A percentile compares a stretch with the other conserved stretches of the same genome.
Conservation (phyloP, 352 stramenopile genomes). For the Pythium phragmiticola region DNA sequence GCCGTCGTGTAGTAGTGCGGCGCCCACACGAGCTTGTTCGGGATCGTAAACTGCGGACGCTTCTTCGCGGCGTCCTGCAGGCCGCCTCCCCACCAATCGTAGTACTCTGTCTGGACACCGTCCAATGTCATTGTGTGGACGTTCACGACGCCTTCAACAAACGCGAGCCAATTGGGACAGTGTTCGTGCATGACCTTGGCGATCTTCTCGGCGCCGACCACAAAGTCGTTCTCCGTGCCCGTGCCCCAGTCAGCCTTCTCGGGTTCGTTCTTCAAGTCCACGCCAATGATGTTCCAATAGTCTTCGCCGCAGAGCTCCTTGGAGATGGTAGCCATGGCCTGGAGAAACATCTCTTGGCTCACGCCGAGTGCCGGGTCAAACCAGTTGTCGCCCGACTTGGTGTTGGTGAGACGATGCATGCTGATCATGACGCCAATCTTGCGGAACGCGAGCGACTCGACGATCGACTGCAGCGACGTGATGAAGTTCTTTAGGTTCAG, state of each 20-base stretch:
- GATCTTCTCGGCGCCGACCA: slow-evolving; percentile 43
- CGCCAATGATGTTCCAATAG: slow-evolving; percentile 74
- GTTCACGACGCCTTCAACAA: slow-evolving; percentile 62
- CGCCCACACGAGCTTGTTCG: slow-evolving; percentile 73
- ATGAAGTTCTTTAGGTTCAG: slow-evolving; percentile 43
- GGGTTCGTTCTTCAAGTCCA: slow-evolving; percentile 74
- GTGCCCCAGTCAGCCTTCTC: slow-evolving; percentile 52
- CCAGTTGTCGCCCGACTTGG: slow-evolving; percentile 34
- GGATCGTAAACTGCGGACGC: slow-evolving; percentile 41
- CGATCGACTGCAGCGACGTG: slow-evolving; percentile 41
- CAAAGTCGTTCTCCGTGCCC: slow-evolving; percentile 46
- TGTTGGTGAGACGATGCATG: slow-evolving; percentile 36
- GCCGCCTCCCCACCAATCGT: slow-evolving; percentile 69
- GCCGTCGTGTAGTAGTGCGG: slow-evolving; percentile 75
- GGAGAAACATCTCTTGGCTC: slow-evolving; percentile 18
- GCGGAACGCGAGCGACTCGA: slow-evolving; percentile 38
- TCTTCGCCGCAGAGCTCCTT: slow-evolving; percentile 50
- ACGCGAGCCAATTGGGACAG: slow-evolving; percentile 68
- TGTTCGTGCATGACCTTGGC: slow-evolving; percentile 62
- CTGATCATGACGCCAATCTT: slow-evolving; percentile 45
- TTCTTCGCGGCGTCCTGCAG: slow-evolving; percentile 41
- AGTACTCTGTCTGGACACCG: slow-evolving; percentile 46
- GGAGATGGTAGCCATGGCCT: slow-evolving; percentile 35
- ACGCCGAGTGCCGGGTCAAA: slow-evolving; percentile 25
- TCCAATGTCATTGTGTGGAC: slow-evolving; percentile 47